Evolutionary conservation across 78 protist genomes (phyloP).

Genomic region (Anaeramoeba flamelloides): DNA sequence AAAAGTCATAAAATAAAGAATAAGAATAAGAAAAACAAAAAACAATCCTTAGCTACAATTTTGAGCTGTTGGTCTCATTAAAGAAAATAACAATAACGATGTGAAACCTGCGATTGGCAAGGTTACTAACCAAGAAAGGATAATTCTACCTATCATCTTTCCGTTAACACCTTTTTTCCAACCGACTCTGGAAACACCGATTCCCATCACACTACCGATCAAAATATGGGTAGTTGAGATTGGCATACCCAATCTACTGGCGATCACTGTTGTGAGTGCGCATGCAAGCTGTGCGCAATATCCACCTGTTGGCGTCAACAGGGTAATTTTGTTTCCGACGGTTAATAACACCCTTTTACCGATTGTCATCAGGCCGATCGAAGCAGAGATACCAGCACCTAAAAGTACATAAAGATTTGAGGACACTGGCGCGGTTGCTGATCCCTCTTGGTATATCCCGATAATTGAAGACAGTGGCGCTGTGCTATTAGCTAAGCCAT

Average conservation of each 20-base stretch:
- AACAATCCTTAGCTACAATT: too few relatives aligned
- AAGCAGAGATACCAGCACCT: not conserved
- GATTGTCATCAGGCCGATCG: not conserved
- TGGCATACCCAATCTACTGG: conserved; percentile 25
- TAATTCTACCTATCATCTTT: too few relatives aligned
- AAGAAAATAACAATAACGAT: too few relatives aligned
- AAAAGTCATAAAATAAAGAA: too few relatives aligned
- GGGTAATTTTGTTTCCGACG: not conserved
- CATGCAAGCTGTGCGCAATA: conserved; percentile 17
- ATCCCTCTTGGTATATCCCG: not conserved
- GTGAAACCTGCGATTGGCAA: too few relatives aligned
- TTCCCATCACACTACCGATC: conserved; percentile 18
- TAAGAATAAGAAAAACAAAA: too few relatives aligned
- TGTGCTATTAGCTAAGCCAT: not conserved
- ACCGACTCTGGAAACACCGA: too few relatives aligned
- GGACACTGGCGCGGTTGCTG: not conserved
- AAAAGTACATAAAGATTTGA: not conserved
- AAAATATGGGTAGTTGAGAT: conserved; percentile 24
- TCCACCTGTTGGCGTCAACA: conserved; percentile 13
- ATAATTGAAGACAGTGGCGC: not conserved
- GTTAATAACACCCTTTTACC: not conserved
- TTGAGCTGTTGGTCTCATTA: too few relatives aligned
- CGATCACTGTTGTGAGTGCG: conserved; percentile 15
- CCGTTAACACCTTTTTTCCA: too few relatives aligned
- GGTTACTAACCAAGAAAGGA: too few relatives aligned